Evolutionary conservation across 2,329 filamentous ascomycete genomes (phyloP), one percentile per base, ranked within the genome.

Genomic region (Monilinia vaccinii-corymbosi): DNA sequence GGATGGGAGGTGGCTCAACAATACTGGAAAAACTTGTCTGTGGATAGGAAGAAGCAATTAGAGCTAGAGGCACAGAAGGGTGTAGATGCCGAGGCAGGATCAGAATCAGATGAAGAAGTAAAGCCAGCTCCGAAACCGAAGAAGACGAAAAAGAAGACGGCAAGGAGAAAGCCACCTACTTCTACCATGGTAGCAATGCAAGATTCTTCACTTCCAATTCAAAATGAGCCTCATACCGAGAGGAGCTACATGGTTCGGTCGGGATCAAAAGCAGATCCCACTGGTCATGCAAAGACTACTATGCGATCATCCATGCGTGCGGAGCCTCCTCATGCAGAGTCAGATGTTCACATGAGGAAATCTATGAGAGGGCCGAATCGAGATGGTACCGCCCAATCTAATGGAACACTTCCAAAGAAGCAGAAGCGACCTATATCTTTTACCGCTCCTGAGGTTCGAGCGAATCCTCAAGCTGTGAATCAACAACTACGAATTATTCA

Each of bases 11-110:
- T 81, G 57, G 81, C 85, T 18, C 88, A 87, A 67, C 76, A 81
- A 0, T 89, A 87, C 67, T 91, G 87, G 88, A 84, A 80, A 63
- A 81, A 82, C 56, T 72, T 91, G 8, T 85, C 80, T 9, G 76
- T 78, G 1, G 81, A 87, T 36, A 83, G 85, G 68, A 81, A 85
- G 47, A 80, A 80, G 8, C 80, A 85, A 67, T 71, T 79, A 51
- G 78, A 82, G 60, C 78, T 83, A 49, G 79, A 77, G 2, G 80
- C 70, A n/a, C 61, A 74, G 11, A 73, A 76, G 8, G 79, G 81
- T 36, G 75, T 73, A 2, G 76, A 80, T 56, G 68, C 71, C 14
- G 76, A 78, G 42, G 75, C 74, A 16, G 66, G 57, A 69, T 36
- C 34, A 14, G 34, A 36, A 36, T 13, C 34, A 14, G 36, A 79